Evolutionary conservation across 768 basidiomycete species (phyloP).

Genomic region (Suillus weaverae): DNA sequence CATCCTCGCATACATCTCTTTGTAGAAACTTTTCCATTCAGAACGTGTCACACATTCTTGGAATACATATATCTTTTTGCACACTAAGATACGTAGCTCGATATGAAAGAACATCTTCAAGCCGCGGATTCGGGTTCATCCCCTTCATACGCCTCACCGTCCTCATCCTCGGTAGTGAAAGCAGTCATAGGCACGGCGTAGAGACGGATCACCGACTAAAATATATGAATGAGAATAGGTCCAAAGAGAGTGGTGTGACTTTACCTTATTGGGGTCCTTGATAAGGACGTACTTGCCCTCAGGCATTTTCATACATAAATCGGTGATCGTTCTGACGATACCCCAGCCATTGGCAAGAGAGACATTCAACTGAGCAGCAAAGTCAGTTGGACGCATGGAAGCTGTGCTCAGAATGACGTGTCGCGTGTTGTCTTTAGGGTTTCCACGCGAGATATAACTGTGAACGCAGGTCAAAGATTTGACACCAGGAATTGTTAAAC

Average conservation of each 20-base stretch:
- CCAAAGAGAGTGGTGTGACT: constrained; percentile 21
- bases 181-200: constrained; percentile 90
- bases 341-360: constrained; percentile 98
- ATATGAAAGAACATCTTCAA: constrained; percentile 17
- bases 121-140: constrained; percentile 41
- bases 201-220: constrained; percentile 87
- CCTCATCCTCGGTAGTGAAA: constrained; percentile 83
- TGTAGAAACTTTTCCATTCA: background rate
- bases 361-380: constrained; percentile 93
- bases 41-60: background rate
- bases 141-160: constrained; percentile 43
- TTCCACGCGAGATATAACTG: constrained; percentile 94
- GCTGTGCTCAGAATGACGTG: constrained; percentile 95
- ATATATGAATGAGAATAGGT: constrained; percentile 14
- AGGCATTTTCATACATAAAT: constrained; percentile 93
- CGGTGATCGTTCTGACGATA: constrained; percentile 92
- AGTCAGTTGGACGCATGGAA: constrained; percentile 92
- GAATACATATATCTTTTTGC: background rate
- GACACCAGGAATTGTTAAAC: constrained; percentile 13
- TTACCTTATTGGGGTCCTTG: constrained; percentile 96
- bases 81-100: background rate
- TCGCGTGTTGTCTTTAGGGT: constrained; percentile 91
- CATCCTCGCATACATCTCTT: background rate
- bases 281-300: constrained; percentile 98
- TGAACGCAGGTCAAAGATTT: constrained; percentile 8